phyloP scores from a whole-genome alignment of 768 basidiomycete genomes.

The Mycena galopus region DNA sequence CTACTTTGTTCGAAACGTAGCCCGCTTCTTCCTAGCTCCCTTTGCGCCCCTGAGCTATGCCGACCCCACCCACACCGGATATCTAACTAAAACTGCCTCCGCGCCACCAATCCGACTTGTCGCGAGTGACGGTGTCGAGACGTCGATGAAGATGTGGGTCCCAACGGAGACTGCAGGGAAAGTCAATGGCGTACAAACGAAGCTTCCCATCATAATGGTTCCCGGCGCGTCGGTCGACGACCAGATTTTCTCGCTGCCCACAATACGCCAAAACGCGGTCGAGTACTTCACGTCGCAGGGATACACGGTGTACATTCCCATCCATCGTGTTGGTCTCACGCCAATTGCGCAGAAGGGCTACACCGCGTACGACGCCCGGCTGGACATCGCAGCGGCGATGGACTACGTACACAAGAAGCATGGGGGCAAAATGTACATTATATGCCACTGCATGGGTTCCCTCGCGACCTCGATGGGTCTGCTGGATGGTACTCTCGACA shows the following conservation, averaged over 20 bases:
- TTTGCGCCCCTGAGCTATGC: constrained; percentile 20
- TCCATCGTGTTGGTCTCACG: constrained; percentile 24
- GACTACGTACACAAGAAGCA: constrained; percentile 19
- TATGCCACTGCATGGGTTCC: constrained; percentile 31
- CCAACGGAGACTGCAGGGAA: background rate
- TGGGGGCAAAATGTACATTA: constrained; percentile 24
- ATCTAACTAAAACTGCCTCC: constrained; percentile 19
- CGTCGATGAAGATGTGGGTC: constrained; percentile 28
- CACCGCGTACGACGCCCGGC: constrained; percentile 34
- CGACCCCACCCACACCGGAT: constrained; percentile 21
- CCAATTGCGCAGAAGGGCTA: constrained; percentile 19
- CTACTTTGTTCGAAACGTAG: constrained; percentile 21
- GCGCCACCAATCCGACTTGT: constrained; percentile 13
- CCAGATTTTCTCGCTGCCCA: constrained; percentile 36
- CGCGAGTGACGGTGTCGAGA: constrained; percentile 32
- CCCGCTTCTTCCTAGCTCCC: constrained; percentile 26
- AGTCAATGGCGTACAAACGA: background rate
- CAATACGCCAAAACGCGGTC: constrained; percentile 33
- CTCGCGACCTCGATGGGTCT: constrained; percentile 28
- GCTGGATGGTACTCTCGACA: constrained; percentile 33
- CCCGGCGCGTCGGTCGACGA: constrained; percentile 40
- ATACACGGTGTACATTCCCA: constrained; percentile 26
- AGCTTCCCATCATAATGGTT: constrained; percentile 32
- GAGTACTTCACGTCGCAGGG: constrained; percentile 35
- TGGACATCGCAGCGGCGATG: constrained; percentile 36